A percentile compares a stretch with the other conserved stretches of the same genome.
Evolutionary conservation across 2,329 filamentous ascomycete species (phyloP).

Genomic region (Ustulina deusta): DNA sequence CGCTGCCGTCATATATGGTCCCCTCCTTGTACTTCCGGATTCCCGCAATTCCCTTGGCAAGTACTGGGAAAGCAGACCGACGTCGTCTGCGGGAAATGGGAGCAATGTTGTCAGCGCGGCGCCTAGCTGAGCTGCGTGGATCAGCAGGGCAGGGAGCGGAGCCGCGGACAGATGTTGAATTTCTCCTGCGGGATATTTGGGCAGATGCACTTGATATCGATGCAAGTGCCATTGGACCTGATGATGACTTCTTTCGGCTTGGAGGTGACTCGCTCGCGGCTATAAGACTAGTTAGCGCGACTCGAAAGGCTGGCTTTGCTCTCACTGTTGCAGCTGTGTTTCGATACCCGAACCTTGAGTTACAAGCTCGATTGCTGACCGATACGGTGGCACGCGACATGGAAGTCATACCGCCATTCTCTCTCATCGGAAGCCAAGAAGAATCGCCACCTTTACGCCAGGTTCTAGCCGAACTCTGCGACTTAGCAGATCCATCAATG

Average conservation of each 20-base stretch:
- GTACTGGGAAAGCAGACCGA: slow-evolving; percentile 3
- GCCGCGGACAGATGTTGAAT: neutral
- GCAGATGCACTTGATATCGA: slow-evolving; percentile 1
- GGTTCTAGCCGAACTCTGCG: slow-evolving; percentile 2
- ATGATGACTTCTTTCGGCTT: neutral
- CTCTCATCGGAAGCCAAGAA: neutral
- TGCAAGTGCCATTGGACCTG: neutral
- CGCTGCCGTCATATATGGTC: slow-evolving; percentile 14
- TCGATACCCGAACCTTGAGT: neutral
- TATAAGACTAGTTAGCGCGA: slow-evolving; percentile 2
- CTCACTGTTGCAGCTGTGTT: slow-evolving; percentile 5
- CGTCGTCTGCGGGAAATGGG: slow-evolving; percentile 5
- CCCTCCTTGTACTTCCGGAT: slow-evolving; percentile 6
- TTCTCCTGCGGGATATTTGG: slow-evolving; percentile 4
- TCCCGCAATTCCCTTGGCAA: neutral
- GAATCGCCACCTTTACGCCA: neutral
- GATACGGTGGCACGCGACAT: neutral
- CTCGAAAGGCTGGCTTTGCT: neutral
- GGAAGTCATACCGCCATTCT: slow-evolving; percentile 1
- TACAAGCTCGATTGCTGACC: neutral
- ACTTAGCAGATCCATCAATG: neutral
- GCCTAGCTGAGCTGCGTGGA: slow-evolving; percentile 1
- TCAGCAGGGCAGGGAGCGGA: neutral
- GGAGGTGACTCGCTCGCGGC: slow-evolving; percentile 18
- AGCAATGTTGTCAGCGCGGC: neutral